Conservation (phyloP, 129 eudicot genomes). For the Flaveria ramosissima region DNA sequence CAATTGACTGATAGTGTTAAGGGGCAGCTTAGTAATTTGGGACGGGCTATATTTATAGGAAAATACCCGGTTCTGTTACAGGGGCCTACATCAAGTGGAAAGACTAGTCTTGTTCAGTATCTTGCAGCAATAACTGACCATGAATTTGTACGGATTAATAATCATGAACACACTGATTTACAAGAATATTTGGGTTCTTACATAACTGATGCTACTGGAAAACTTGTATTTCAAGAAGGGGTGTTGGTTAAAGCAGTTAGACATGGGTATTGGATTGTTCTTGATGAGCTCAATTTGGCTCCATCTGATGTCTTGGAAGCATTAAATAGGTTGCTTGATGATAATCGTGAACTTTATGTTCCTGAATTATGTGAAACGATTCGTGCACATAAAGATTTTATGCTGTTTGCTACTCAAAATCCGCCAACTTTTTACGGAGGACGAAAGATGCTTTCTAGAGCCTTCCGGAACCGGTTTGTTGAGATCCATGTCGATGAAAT, state of each 20-base stretch:
- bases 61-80: constrained; percentile 92
- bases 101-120: constrained; percentile 94
- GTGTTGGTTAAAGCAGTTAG: constrained; percentile 91
- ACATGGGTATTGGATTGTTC: constrained; percentile 87
- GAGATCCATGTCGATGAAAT: constrained; percentile 98
- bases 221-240: constrained; percentile 89
- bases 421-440: constrained; percentile 98
- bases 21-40: constrained; percentile 73
- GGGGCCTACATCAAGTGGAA: constrained; percentile 99
- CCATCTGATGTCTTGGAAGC: constrained; percentile 99
- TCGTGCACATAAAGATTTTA: constrained; percentile 79
- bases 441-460: constrained; percentile 93
- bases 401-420: constrained; percentile 98
- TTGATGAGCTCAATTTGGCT: constrained; percentile 95
- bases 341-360: constrained; percentile 88
- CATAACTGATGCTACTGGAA: constrained; percentile 81
- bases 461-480: constrained; percentile 93
- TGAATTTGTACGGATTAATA: constrained; percentile 93
- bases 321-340: constrained; percentile 86
- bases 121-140: constrained; percentile 86
- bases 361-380: constrained; percentile 82
- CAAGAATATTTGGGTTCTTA: constrained; percentile 97
- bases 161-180: constrained; percentile 95
- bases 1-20: constrained; percentile 70
- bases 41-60: constrained; percentile 70